Evolutionary conservation across 768 basidiomycete species (phyloP).

Genomic region (Clathrus columnatus): DNA sequence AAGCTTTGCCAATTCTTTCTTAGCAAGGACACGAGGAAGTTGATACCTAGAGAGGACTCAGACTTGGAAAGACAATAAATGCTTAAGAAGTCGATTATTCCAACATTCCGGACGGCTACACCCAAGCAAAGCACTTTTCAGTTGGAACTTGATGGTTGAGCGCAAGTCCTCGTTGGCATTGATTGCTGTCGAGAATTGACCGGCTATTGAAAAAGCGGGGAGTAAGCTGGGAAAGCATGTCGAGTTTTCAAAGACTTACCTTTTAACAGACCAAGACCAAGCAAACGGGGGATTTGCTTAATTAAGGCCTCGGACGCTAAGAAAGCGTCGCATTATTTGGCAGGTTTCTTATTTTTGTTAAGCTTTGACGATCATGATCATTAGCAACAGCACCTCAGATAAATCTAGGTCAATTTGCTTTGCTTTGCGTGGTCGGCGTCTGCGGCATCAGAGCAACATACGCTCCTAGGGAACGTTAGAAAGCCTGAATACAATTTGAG

Average conservation of each 20-base stretch:
- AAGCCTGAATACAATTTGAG: slow-evolving; percentile 45
- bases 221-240: not conserved
- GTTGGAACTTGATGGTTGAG: slow-evolving; percentile 99
- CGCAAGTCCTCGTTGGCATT: slow-evolving; percentile 89
- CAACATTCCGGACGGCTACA: slow-evolving; percentile 95
- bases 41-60: slow-evolving; percentile 58
- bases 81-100: too few relatives aligned
- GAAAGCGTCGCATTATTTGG: slow-evolving; percentile 99
- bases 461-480: slow-evolving; percentile 96
- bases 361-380: slow-evolving; percentile 84
- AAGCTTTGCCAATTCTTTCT: slow-evolving; percentile 99
- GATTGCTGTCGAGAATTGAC: slow-evolving; percentile 98
- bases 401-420: slow-evolving; percentile 98
- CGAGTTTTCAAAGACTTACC: slow-evolving; percentile 36
- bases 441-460: slow-evolving; percentile 98
- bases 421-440: slow-evolving; percentile 99
- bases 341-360: slow-evolving; percentile 99
- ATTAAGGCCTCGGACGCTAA: slow-evolving; percentile 93
- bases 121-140: slow-evolving; percentile 98
- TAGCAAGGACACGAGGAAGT: slow-evolving; percentile 97
- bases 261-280: slow-evolving; percentile 99
- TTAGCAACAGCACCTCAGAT: too few relatives aligned
- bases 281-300: slow-evolving; percentile 99
- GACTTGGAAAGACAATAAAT: too few relatives aligned
- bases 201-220: slow-evolving; percentile 43